Conservation (phyloP, 768 basidiomycete genomes). For the Xerocomellus intermedius region DNA sequence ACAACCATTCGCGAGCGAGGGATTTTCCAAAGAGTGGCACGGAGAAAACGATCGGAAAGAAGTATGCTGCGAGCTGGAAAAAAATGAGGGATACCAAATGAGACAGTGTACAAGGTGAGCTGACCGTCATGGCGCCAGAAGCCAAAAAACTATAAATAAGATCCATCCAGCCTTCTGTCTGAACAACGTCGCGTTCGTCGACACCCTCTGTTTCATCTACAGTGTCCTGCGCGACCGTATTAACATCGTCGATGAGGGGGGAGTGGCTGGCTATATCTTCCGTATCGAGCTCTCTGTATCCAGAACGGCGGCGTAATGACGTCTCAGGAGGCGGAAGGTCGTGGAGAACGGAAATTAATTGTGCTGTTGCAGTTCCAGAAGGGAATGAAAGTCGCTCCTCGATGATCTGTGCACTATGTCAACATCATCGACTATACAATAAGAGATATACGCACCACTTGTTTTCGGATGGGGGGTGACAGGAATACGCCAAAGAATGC, state of each 20-base stretch:
- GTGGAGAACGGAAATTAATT: slow-evolving; percentile 89
- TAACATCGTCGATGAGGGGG: neutral
- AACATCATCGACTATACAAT: slow-evolving; percentile 1
- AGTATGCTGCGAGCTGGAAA: slow-evolving; percentile 74
- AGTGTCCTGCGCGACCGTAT: slow-evolving; percentile 22
- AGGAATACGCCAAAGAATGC: slow-evolving; percentile 99
- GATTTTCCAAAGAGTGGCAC: slow-evolving; percentile 83
- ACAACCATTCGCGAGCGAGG: slow-evolving; percentile 85
- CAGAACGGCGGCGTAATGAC: slow-evolving; percentile 50
- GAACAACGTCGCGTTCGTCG: slow-evolving; percentile 48
- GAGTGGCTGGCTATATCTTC: slow-evolving; percentile 31
- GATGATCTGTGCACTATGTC: slow-evolving; percentile 58
- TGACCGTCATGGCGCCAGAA: slow-evolving; percentile 75
- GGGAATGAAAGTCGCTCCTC: slow-evolving; percentile 94
- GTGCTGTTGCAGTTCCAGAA: slow-evolving; percentile 94
- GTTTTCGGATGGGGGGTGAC: slow-evolving; percentile 90
- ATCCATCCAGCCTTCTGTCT: slow-evolving; percentile 72
- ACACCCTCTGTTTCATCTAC: slow-evolving; percentile 24
- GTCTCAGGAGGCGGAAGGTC: slow-evolving; percentile 66
- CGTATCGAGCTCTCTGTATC: slow-evolving; percentile 46
- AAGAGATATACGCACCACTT: slow-evolving; percentile 63
- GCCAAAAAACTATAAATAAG: slow-evolving; percentile 76
- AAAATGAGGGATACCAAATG: neutral
- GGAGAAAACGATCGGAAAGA: slow-evolving; percentile 86
- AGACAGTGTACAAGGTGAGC: slow-evolving; percentile 23